phyloP scores from a whole-genome alignment of 2,329 filamentous ascomycete genomes.

The Ceratocystis eucalypticola region DNA sequence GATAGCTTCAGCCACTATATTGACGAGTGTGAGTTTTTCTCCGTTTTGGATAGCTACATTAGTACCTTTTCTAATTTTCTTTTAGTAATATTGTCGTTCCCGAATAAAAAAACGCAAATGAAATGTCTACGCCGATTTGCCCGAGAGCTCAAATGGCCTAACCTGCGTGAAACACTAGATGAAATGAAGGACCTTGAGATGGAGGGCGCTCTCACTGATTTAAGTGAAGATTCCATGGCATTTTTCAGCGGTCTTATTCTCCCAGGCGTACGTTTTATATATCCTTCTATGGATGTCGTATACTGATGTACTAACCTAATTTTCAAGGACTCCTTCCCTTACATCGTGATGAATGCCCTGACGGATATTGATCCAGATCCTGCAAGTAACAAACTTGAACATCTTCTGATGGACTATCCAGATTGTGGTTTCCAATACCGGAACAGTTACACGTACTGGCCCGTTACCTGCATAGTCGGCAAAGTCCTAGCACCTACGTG shows the following conservation, averaged over 20 bases:
- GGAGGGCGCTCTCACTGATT: conserved; percentile 43
- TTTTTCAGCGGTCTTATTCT: conserved; percentile 64
- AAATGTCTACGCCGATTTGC: conserved; percentile 57
- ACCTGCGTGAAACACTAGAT: conserved; percentile 50
- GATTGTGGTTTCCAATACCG: conserved; percentile 65
- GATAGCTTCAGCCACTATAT: conserved; percentile 39
- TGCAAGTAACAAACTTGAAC: conserved; percentile 49
- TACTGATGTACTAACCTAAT: conserved; percentile 11
- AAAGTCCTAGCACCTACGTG: conserved; percentile 64
- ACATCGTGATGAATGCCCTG: conserved; percentile 64
- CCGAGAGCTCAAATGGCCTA: conserved; percentile 64
- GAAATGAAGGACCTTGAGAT: conserved; percentile 46
- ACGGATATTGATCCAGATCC: conserved; percentile 61
- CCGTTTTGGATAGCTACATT: not conserved
- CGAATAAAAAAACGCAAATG: conserved; percentile 52
- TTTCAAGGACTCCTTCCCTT: conserved; percentile 48
- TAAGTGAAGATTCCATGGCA: conserved; percentile 60
- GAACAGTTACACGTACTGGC: conserved; percentile 63
- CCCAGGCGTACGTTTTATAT: conserved; percentile 42
- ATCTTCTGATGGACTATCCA: conserved; percentile 54
- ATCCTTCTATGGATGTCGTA: not conserved
- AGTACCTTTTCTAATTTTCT: conserved; percentile 3
- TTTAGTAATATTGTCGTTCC: conserved; percentile 47
- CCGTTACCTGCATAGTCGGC: conserved; percentile 55
- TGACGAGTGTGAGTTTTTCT: conserved; percentile 12